These are phyloP conservation scores for Auriscalpium microsporum DNA, from an alignment of 768 basidiomycete species.

Conservation along the genomic window DNA sequence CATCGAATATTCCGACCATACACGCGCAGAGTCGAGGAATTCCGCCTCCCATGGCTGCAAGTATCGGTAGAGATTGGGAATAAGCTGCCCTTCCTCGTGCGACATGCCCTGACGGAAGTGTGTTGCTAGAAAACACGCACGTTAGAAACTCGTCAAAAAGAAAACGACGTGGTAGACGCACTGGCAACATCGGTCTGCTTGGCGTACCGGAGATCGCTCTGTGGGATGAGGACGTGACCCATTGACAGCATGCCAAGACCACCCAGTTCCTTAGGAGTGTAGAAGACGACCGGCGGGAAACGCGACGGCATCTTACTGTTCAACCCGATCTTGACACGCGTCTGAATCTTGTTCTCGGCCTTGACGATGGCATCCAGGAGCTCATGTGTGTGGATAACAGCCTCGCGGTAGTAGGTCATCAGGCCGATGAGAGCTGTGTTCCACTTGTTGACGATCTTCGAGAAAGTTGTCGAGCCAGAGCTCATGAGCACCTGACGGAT, in stretches of 20 bases:
- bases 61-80: conserved; percentile 96
- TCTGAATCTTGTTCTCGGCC: conserved; percentile 99
- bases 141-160: background rate
- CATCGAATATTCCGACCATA: conserved; percentile 99
- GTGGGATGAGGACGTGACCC: conserved; percentile 98
- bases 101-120: conserved; percentile 99
- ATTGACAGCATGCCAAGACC: conserved; percentile 99
- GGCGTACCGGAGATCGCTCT: conserved; percentile 95
- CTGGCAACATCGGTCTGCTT: conserved; percentile 97
- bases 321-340: conserved; percentile 97
- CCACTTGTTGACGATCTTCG: conserved; percentile 99
- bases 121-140: conserved; percentile 54
- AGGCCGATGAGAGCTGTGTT: conserved; percentile 91
- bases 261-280: conserved; percentile 96
- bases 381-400: conserved; percentile 96
- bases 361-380: conserved; percentile 94
- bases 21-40: conserved; percentile 95
- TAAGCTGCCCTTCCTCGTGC: conserved; percentile 89
- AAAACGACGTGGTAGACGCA: conserved; percentile 18
- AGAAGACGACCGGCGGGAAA: conserved; percentile 95
- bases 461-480: conserved; percentile 97
- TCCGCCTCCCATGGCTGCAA: conserved; percentile 97
- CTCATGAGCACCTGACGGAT: conserved; percentile 97
- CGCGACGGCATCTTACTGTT: conserved; percentile 99
- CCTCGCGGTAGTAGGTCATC: conserved; percentile 98